Base-by-base conservation (phyloP, 2,329 filamentous ascomycete genomes). In the Phialocephala sp. region DNA sequence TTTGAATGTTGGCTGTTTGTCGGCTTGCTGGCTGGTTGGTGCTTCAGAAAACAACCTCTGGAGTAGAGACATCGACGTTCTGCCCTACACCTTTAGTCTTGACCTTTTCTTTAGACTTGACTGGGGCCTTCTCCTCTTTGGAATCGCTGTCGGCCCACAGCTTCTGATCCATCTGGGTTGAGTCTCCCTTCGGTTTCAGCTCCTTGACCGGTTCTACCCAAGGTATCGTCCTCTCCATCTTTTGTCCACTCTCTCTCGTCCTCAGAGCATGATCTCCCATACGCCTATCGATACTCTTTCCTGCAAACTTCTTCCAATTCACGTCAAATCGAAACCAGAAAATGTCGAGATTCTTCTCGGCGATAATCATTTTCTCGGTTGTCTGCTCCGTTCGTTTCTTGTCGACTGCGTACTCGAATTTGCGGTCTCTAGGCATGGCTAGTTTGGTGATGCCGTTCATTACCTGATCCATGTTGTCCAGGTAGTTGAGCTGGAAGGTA, bases 311-410 rank as follows among this genome's bases (percentile, higher is more conserved):
- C 27, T 35, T 58, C 15, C 52, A 62, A 24, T 56, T n/a, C 8
- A 14, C 27, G 27, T 82, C 80, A 37, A 80, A 63, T 0, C 61
- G 71, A 2, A 58, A 64, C 84, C 83, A 86, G 64, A 85, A 82
- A 0, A 55, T 63, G 68, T 86, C 84, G 4, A 87, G 76, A 32
- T 79, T 77, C 0, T 55, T 35, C 73, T 88, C 85, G 0, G 85
- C 83, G 1, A 52, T 68, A 8, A 80, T 78, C 73, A 87, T 77
- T 0, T 73, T 72, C 4, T 80, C 77, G 0, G 81, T 77, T n/a
- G 79, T 86, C 12, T 80, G 78, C 61, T 77, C 78, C 1, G 76
- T 85, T 1, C 79, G 78, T 12, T 77, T 80, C 68, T 83, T 85
- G 2, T 81, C 77, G 4, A 78, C 77, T 59, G 81, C 85, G 78